These are phyloP conservation scores for Gracilaria domingensis DNA, from an alignment of 23 red algal species.

Conservation along the genomic window DNA sequence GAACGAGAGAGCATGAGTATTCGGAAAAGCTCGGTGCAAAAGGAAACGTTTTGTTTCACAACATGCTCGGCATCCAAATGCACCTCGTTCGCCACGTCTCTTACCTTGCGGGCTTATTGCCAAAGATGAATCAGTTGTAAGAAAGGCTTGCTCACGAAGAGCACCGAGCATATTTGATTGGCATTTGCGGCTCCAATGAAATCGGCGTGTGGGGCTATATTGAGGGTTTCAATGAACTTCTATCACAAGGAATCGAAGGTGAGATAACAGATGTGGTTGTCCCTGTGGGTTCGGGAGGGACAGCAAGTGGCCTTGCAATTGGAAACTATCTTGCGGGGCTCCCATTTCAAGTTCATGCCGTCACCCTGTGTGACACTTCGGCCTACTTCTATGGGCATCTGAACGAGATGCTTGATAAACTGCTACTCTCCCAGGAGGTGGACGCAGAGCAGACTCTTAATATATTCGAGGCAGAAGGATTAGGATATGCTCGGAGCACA, in stretches of 20 bases:
- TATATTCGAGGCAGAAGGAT: conserved; percentile 68
- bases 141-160: conserved; percentile 28
- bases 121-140: conserved; percentile 45
- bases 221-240: conserved; percentile 61
- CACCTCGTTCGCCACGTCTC: conserved; percentile 65
- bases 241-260: conserved; percentile 43
- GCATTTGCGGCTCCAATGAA: conserved; percentile 76
- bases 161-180: conserved; percentile 50
- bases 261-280: conserved; percentile 71
- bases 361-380: conserved; percentile 60
- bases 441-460: conserved; percentile 51
- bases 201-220: conserved; percentile 83
- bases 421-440: conserved; percentile 38
- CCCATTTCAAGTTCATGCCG: conserved; percentile 43
- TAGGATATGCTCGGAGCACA: conserved; percentile 68
- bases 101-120: conserved; percentile 40
- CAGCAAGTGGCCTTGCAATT: conserved; percentile 78
- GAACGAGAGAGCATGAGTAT: conserved; percentile 20
- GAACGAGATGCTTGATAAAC: conserved; percentile 52
- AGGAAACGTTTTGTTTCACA: conserved; percentile 72
- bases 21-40: conserved; percentile 27
- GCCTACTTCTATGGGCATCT: conserved; percentile 71
- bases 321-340: conserved; percentile 54
- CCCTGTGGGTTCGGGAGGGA: conserved; percentile 76
- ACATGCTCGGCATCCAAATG: conserved; percentile 56